phyloP scores from a whole-genome alignment of 2,329 filamentous ascomycete species.

The Sporothrix luriei region DNA sequence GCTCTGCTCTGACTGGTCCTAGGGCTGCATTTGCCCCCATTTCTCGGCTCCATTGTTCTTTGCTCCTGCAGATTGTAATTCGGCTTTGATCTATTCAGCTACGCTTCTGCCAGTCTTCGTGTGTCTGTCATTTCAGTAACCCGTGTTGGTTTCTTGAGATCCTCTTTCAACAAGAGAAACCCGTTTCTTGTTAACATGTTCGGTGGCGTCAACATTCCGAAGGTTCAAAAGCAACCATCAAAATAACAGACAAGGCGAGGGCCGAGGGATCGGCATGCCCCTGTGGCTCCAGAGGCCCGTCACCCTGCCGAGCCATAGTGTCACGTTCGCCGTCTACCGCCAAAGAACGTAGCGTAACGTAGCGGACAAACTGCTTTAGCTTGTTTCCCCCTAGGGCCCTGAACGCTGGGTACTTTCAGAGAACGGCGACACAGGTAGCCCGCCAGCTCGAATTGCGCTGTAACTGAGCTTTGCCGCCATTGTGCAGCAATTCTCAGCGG shows the following conservation, averaged over 20 bases:
- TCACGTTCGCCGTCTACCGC: background rate
- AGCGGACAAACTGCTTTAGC: background rate
- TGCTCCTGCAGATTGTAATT: background rate
- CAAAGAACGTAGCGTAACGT: constrained; percentile 7
- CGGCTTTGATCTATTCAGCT: background rate
- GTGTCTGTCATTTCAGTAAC: constrained; percentile 6
- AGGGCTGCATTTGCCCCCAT: constrained; percentile 15
- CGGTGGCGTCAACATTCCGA: background rate
- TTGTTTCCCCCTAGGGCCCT: background rate
- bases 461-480: background rate
- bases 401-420: background rate
- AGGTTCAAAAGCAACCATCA: background rate
- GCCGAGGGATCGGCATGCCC: constrained; percentile 15
- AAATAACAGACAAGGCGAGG: constrained; percentile 6
- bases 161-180: background rate
- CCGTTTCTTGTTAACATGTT: background rate
- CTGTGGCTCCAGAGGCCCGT: background rate
- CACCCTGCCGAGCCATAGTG: constrained; percentile 9
- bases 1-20: constrained; percentile 23
- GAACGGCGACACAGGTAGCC: background rate
- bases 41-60: constrained; percentile 9
- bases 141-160: background rate
- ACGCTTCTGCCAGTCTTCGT: constrained; percentile 2
- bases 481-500: constrained; percentile 1
- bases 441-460: background rate